Base-by-base conservation (phyloP, 1,284 basidiomycete species). In the Uromyces viciae-fabae region DNA sequence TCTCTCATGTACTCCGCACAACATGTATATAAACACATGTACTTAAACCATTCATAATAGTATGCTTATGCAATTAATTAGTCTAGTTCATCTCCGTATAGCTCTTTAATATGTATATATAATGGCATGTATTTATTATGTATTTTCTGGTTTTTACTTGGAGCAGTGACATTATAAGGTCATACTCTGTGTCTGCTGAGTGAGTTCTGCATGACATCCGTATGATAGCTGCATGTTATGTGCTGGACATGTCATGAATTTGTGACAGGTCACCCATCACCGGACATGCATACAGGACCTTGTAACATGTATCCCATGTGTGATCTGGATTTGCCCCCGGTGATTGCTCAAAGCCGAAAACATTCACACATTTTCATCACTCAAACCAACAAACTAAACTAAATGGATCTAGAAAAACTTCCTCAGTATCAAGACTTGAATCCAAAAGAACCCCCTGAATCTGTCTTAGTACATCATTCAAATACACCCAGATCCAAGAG, bases 351-450 rank as follows among this genome's bases (percentile, higher is more conserved):
- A n/a, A n/a, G n/a, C n/a, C n/a, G n/a, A n/a, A n/a, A n/a, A n/a
- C n/a, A n/a, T n/a, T n/a, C n/a, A n/a, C n/a, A n/a, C n/a, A n/a
- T n/a, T n/a, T n/a, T n/a, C n/a, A n/a, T n/a, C n/a, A n/a, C n/a
- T n/a, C n/a, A n/a, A n/a, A n/a, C n/a, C n/a, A n/a, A n/a, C n/a
- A n/a, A n/a, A n/a, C n/a, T n/a, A n/a, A n/a, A n/a, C n/a, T n/a
- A n/a, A 14, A 69, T 69, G 66, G 66, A 69, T 49, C 9, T 69
- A 25, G 66, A 69, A 46, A 69, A 69, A 33, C 66, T 69, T 11
- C 66, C 66, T 25, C 42, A 19, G 9, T 69, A 69, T 19, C 66
- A 69, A 33, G 25, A 33, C 66, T 46, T 69, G 42, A 25, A 42
- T 31, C 25, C 42, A 0, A 42, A 15, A 38, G 64, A 68, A 28